Conservation (phyloP, 2,329 filamentous ascomycete species). For the Fusarium sp. region DNA sequence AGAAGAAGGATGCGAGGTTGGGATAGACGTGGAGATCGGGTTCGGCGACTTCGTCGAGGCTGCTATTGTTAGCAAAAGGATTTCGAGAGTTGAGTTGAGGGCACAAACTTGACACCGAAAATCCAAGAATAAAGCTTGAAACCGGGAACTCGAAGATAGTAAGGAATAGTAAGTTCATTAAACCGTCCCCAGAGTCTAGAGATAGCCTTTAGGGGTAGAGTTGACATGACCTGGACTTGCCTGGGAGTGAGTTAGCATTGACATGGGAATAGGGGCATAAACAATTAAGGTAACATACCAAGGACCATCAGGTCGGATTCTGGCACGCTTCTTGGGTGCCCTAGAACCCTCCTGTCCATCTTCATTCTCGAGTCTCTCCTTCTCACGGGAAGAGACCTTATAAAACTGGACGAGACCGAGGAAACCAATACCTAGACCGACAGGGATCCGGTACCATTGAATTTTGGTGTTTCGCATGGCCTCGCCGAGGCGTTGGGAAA, state of each 20-base stretch:
- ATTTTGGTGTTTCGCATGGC: constrained; percentile 66
- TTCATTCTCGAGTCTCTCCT: constrained; percentile 60
- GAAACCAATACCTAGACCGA: constrained; percentile 86
- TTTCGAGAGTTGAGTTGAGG: background rate
- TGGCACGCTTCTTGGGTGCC: constrained; percentile 62
- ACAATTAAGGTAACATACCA: constrained; percentile 63
- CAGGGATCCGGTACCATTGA: constrained; percentile 90
- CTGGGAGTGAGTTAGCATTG: constrained; percentile 47
- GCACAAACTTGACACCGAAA: constrained; percentile 81
- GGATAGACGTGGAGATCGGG: constrained; percentile 89
- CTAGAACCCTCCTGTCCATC: constrained; percentile 54
- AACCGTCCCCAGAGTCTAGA: constrained; percentile 91
- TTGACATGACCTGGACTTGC: constrained; percentile 95
- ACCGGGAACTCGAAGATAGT: constrained; percentile 86
- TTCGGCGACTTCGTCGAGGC: constrained; percentile 86
- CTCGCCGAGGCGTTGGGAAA: constrained; percentile 62
- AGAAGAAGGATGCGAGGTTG: constrained; percentile 97
- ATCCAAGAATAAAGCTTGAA: constrained; percentile 92
- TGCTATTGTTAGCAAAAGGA: constrained; percentile 49
- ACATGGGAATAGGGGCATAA: constrained; percentile 18
- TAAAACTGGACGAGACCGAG: constrained; percentile 87
- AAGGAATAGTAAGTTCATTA: constrained; percentile 89
- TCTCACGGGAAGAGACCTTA: constrained; percentile 70
- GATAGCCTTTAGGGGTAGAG: constrained; percentile 87
- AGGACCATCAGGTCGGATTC: constrained; percentile 83